These are phyloP conservation scores for Lyophyllum atratum DNA, from an alignment of 768 basidiomycete genomes.

Conservation along the genomic window DNA sequence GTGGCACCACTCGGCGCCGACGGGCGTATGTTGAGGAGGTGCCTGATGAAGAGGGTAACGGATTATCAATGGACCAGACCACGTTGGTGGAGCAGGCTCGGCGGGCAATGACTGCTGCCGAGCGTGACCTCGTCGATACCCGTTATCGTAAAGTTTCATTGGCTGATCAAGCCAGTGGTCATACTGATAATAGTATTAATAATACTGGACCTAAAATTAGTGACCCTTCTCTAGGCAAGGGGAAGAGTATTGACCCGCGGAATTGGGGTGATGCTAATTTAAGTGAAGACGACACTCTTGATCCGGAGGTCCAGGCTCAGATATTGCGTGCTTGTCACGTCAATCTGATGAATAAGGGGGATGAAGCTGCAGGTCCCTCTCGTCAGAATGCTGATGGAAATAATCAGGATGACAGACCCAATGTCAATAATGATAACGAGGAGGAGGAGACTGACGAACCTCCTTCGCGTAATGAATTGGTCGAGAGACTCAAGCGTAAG, in stretches of 20 bases:
- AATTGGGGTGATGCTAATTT: slow-evolving; percentile 18
- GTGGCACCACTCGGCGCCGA: not conserved
- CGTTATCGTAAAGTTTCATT: not conserved
- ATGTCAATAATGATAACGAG: not conserved
- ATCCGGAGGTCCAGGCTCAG: slow-evolving; percentile 1
- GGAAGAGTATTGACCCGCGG: slow-evolving; percentile 14
- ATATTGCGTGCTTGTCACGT: not conserved
- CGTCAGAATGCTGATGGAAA: not conserved
- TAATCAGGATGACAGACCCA: not conserved
- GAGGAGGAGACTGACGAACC: not conserved
- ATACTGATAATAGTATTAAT: not conserved
- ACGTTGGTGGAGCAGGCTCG: not conserved
- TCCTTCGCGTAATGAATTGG: not conserved
- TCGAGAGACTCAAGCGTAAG: not conserved
- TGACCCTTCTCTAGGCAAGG: slow-evolving; percentile 4
- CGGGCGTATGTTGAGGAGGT: not conserved
- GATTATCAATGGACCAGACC: not conserved
- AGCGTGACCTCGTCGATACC: not conserved
- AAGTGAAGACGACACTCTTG: not conserved
- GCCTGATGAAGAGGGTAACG: not conserved
- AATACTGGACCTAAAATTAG: too few species aligned
- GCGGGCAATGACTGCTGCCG: not conserved
- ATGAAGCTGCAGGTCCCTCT: not conserved
- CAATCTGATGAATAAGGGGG: not conserved
- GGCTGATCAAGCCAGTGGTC: not conserved